Evolutionary conservation across 352 stramenopile genomes (phyloP).

Genomic region (Phytopythium litorale): DNA sequence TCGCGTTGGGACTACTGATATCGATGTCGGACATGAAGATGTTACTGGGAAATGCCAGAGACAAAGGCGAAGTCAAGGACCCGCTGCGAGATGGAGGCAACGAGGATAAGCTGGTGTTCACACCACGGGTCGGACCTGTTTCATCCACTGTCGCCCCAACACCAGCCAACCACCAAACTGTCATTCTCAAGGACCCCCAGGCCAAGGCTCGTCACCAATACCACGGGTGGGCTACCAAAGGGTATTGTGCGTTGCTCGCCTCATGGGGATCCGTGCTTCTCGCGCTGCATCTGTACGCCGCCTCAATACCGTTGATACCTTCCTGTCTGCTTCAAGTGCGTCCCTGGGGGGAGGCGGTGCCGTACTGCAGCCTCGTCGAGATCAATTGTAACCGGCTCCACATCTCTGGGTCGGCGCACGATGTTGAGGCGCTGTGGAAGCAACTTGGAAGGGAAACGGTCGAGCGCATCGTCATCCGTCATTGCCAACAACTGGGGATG

Average conservation of each 20-base stretch:
- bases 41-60: background rate
- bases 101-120: no score
- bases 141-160: no score
- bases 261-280: constrained; percentile 16
- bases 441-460: constrained; percentile 19
- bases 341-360: background rate
- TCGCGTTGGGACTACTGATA: constrained; percentile 8
- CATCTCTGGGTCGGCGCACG: constrained; percentile 4
- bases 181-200: no score
- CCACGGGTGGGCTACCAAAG: background rate
- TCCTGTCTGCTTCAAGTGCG: constrained; percentile 1
- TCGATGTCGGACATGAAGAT: constrained; percentile 9
- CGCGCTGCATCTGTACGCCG: constrained; percentile 13
- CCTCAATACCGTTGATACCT: background rate
- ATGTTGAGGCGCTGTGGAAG: constrained; percentile 9
- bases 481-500: constrained; percentile 28
- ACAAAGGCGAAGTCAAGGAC: no score
- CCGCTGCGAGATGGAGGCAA: no score
- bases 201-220: no score
- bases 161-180: no score
- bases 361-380: constrained; percentile 20
- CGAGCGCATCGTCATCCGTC: constrained; percentile 20
- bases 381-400: constrained; percentile 23
- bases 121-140: no score
- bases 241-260: background rate